Base-by-base conservation (phyloP, 768 basidiomycete species). In the Pleurotus salmoneostramineus region DNA sequence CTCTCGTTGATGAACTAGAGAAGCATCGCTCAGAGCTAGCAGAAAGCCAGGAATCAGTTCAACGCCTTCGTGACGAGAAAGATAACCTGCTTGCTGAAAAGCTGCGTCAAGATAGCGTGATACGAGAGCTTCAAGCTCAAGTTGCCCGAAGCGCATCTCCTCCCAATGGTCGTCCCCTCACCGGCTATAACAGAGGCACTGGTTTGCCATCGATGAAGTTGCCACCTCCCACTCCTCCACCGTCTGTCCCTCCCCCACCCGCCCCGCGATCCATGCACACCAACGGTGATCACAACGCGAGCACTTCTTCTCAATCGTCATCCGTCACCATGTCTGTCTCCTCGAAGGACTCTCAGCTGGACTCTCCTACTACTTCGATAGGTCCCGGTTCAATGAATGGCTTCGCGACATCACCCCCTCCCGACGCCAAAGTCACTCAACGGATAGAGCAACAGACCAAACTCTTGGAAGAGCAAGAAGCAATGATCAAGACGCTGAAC, bases 401-500 rank as follows among this genome's bases (percentile, higher is more conserved):
- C 3, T 37, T 55, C 17, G 15, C 36, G 37, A 27, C 21, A 27
- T 65, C 73, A 12, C 61, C 74, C 14, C 65, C 69, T 10, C 58
- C 76, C 14, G 91, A 93, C 64, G 58, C 75, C 45, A 92, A 91
- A 70, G 58, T 82, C 4, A 62, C 72, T 1, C 74, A 71, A 44
- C 84, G 83, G 65, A 64, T 94, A 6, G 90, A 91, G 65, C 84
- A 89, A 60, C 90, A 91, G 70, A 70, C 82, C 15, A 89, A 88
- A 65, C 85, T 82, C 47, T 74, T 94, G 37, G 89, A 85, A 10
- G 93, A 95, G 75, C 89, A 93, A 67, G 89, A 93, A 63, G 83
- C 80, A 51, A 95, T 93, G 89, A 92, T 96, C 75, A 91, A 92
- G 72, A 94, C 91, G 21, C 81, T 97, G 61, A 95, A 94, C 72